phyloP scores from a whole-genome alignment of 495 filamentous ascomycete genomes.

The Neurospora sp. region DNA sequence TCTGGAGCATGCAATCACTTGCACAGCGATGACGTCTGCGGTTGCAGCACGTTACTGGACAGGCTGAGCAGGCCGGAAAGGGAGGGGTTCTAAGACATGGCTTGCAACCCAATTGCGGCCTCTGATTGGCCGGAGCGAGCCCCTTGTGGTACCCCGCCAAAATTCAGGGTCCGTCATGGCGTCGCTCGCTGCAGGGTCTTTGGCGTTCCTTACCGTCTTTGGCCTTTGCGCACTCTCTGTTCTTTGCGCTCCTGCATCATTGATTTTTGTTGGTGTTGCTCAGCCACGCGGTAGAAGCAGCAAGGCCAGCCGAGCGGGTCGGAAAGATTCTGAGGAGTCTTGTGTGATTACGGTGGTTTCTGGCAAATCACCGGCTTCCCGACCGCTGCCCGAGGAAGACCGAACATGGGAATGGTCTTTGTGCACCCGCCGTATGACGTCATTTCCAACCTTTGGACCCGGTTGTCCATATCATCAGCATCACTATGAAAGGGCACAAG shows the following conservation, averaged over 20 bases:
- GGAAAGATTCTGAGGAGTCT: background rate
- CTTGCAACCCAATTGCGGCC: background rate
- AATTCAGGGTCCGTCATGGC: conserved; percentile 9
- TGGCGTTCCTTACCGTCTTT: background rate
- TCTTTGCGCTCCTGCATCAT: background rate
- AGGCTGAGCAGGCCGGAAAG: background rate
- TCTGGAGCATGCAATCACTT: conserved; percentile 1
- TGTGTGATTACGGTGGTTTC: background rate
- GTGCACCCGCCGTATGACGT: background rate
- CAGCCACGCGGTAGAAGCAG: background rate
- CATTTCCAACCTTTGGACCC: background rate
- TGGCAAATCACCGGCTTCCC: background rate
- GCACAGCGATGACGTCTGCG: conserved; percentile 15
- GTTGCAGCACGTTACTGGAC: conserved; percentile 2
- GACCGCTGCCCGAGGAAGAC: background rate
- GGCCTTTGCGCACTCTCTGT: background rate
- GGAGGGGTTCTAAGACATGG: conserved; percentile 7
- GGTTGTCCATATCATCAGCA: background rate
- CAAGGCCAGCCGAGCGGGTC: background rate
- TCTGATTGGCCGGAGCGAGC: conserved; percentile 7
- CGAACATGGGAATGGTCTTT: background rate
- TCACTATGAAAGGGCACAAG: background rate
- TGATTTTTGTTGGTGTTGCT: background rate
- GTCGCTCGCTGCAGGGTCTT: conserved; percentile 11
- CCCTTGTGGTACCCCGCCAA: conserved; percentile 2